Evolutionary conservation across 108 stramenopile genomes (phyloP), one percentile per base, ranked within the genome.

Genomic region (Craspedostauros australis): DNA sequence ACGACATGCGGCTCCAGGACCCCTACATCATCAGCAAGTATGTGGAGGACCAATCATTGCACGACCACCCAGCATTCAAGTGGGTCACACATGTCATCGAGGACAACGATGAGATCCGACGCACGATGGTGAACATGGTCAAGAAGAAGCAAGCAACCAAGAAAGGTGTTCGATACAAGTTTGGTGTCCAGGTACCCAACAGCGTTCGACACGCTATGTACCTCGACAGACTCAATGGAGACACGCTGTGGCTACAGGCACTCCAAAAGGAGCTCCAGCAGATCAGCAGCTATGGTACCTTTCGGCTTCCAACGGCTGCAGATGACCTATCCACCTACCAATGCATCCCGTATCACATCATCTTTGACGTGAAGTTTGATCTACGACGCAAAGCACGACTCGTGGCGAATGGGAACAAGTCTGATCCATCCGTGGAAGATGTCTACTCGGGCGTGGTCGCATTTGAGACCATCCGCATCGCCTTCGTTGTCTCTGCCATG

Each of bases 361-460:
- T 68, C 5, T 68, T 56, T 46, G 62, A 47, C 1, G 39, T 42
- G 3, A 73, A 73, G 45, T 36, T 62, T 16, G 66, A 70, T 39
- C 20, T 33, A 9, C 23, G 52, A 22, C 2, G 44, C 0, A 59
- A 69, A 29, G 52, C 51, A 4, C 28, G 62, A 21, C 9, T 68
- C 5, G 57, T 69, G 20, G 62, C 58, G 4, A 63, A 39, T 0
- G 61, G 68, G 2, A 60, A 67, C 18, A 16, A 38, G 4, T 52
- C 53, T 0, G 51, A 60, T 6, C 12, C 24, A 27, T 2, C 44
- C 20, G 3, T 38, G 31, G 61, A 67, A 51, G 62, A 54, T 45
- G 42, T 57, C 0, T 57, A 57, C 14, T 56, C 60, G 0, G 52
- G 61, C 1, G 62, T 70, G 11, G 62, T 70, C 0, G 22, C 36